Percentiles rank a stretch among this genome's conserved stretches.
Conservation (phyloP, 176 grass and related monocot genomes). For the Olyra latifolia region DNA sequence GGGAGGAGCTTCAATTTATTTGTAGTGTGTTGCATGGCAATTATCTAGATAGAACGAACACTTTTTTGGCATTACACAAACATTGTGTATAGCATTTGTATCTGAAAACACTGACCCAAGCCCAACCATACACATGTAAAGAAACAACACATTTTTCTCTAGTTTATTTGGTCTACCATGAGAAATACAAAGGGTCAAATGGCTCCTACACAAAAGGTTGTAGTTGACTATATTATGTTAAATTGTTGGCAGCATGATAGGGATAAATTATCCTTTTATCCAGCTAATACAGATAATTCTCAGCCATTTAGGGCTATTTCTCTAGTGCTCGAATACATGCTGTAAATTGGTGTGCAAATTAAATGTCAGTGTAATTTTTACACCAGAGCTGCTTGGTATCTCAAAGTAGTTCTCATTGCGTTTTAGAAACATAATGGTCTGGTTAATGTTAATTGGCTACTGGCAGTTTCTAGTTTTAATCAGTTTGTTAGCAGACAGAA, state of each 20-base stretch:
- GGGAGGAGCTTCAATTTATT: neutral
- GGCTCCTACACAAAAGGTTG: neutral
- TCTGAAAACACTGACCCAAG: neutral
- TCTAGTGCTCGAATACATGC: neutral
- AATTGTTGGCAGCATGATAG: neutral
- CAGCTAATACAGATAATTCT: neutral
- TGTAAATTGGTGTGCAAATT: neutral
- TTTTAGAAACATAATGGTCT: constrained; percentile 9
- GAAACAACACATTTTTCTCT: constrained; percentile 2
- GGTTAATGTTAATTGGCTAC: constrained; percentile 1
- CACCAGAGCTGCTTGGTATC: constrained; percentile 17
- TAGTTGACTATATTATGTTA: neutral
- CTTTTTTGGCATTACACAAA: neutral
- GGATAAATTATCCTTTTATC: constrained; percentile 7
- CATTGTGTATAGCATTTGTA: neutral
- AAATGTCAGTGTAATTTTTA: constrained; percentile 1
- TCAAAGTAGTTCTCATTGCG: constrained; percentile 3
- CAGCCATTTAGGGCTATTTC: neutral
- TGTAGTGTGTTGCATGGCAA: neutral
- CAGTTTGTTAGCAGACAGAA: neutral
- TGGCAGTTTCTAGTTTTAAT: neutral
- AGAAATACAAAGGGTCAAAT: neutral
- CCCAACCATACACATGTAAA: constrained; percentile 6
- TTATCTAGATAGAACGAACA: neutral
- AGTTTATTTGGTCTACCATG: constrained; percentile 10